Evolutionary conservation across 352 stramenopile species (phyloP), one percentile per base, ranked within the genome.

Genomic region (Globisporangium apiculatum): DNA sequence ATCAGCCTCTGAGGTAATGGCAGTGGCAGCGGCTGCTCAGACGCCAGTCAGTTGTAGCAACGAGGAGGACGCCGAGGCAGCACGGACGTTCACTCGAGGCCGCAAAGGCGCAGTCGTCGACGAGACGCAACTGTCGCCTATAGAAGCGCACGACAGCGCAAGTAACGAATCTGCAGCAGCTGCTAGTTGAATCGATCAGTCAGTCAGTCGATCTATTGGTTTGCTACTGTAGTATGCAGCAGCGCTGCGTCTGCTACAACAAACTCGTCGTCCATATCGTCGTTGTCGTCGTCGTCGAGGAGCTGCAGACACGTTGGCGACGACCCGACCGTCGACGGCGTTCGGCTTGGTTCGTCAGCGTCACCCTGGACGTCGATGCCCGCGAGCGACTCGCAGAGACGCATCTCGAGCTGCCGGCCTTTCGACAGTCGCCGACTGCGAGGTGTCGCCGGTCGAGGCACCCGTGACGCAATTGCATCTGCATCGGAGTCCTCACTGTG

Each of bases 241-340:
- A 14, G 11, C 42, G 42, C 12, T 47, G 42, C 11, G 11, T n/a
- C 2, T 47, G 12, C 42, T 17, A 47, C 42, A 15, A 47, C 12
- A 47, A 11, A 6, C 12, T 7, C 3, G 42, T n/a, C 11, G 42
- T 47, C 42, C 11, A 52, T 43, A 18, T 55, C 40, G 7, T 50
- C 11, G 40, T 42, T 48, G 14, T 55, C 48, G 12, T 61, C 55
- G 18, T 61, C 55, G 10, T 62, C 49, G 36, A 62, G 41, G 14
- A 41, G 24, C 43, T 55, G 49, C 12, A 57, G n/a, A 12, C 57
- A 57, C 35, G 49, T 57, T 2, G 57, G 57, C 5, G 49, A 57
- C 48, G 57, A 62, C 10, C 57, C 57, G 4, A 57, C 43, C 15
- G 57, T 57, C 42, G 57, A 62, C 35, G 57, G 49, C n/a, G 49